A percentile compares a stretch with the other conserved stretches of the same genome.
These are phyloP conservation scores for Termitomyces sp. DNA, from an alignment of 768 basidiomycete species.

Conservation along the genomic window DNA sequence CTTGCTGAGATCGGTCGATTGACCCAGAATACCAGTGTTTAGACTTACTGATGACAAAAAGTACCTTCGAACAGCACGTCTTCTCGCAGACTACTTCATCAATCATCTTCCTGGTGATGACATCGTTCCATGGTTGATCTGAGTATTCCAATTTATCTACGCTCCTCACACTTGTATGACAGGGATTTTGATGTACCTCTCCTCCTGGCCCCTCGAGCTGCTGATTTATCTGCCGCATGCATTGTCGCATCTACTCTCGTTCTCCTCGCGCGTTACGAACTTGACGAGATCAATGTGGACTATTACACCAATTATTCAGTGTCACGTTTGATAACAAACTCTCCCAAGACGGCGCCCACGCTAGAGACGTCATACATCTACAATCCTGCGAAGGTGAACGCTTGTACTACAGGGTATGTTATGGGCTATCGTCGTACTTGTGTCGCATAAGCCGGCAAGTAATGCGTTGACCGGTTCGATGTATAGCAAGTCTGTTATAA, in stretches of 20 bases:
- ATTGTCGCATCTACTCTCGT: slow-evolving; percentile 57
- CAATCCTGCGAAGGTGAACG: slow-evolving; percentile 4
- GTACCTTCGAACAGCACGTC: slow-evolving; percentile 58
- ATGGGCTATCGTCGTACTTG: slow-evolving; percentile 23
- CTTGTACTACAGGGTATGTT: not conserved
- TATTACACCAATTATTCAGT: slow-evolving; percentile 32
- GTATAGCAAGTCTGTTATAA: slow-evolving; percentile 26
- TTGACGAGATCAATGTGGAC: slow-evolving; percentile 23
- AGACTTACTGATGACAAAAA: slow-evolving; percentile 39
- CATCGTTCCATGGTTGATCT: slow-evolving; percentile 59
- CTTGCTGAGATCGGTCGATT: not conserved
- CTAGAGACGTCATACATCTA: slow-evolving; percentile 12
- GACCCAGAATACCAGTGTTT: slow-evolving; percentile 41
- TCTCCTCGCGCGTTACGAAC: slow-evolving; percentile 43
- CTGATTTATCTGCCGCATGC: slow-evolving; percentile 68
- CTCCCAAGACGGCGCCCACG: slow-evolving; percentile 16
- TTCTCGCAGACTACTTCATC: slow-evolving; percentile 56
- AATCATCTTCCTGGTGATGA: slow-evolving; percentile 52
- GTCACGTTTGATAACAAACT: slow-evolving; percentile 17
- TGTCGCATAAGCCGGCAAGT: slow-evolving; percentile 32
- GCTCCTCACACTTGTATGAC: not conserved
- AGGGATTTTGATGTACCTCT: slow-evolving; percentile 75
- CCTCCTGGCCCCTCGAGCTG: slow-evolving; percentile 45
- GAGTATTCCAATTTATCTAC: not conserved
- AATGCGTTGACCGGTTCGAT: slow-evolving; percentile 12